Percentiles rank a stretch among this genome's conserved stretches.
phyloP scores from a whole-genome alignment of 805 yeast species.

The Blastobotrys americana region DNA sequence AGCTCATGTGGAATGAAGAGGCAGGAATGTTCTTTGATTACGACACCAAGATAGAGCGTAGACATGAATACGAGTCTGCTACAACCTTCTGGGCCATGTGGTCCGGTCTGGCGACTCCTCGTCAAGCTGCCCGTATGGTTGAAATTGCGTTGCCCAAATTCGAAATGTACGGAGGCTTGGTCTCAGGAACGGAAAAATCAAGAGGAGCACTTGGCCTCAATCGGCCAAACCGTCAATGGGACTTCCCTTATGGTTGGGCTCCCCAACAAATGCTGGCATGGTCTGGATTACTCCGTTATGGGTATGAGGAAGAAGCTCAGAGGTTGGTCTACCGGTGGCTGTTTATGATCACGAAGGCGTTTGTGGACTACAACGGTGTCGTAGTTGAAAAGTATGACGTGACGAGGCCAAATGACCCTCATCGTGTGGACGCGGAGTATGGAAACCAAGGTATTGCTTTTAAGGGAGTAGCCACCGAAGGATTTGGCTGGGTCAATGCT shows the following conservation, averaged over 20 bases:
- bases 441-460: conserved; percentile 94
- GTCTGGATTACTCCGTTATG: conserved; percentile 75
- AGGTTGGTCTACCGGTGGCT: conserved; percentile 83
- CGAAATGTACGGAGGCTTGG: conserved; percentile 85
- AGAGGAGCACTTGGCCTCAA: conserved; percentile 63
- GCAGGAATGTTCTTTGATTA: conserved; percentile 79
- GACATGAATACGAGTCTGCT: conserved; percentile 70
- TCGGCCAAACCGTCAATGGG: conserved; percentile 95
- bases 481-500: conserved; percentile 98
- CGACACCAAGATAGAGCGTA: conserved; percentile 49
- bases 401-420: conserved; percentile 74
- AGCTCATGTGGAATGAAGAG: conserved; percentile 77
- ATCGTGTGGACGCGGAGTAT: conserved; percentile 88
- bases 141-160: conserved; percentile 53
- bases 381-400: conserved; percentile 96
- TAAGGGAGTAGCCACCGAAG: conserved; percentile 90
- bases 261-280: conserved; percentile 95
- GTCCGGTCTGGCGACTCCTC: conserved; percentile 60
- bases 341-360: conserved; percentile 79
- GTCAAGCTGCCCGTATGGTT: conserved; percentile 63
- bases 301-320: conserved; percentile 54
- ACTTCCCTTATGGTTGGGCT: conserved; percentile 97
- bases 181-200: conserved; percentile 68
- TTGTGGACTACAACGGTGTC: conserved; percentile 87
- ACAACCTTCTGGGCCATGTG: conserved; percentile 91